phyloP scores from a whole-genome alignment of 2,329 filamentous ascomycete species.

The Xylariaceae sp. region DNA sequence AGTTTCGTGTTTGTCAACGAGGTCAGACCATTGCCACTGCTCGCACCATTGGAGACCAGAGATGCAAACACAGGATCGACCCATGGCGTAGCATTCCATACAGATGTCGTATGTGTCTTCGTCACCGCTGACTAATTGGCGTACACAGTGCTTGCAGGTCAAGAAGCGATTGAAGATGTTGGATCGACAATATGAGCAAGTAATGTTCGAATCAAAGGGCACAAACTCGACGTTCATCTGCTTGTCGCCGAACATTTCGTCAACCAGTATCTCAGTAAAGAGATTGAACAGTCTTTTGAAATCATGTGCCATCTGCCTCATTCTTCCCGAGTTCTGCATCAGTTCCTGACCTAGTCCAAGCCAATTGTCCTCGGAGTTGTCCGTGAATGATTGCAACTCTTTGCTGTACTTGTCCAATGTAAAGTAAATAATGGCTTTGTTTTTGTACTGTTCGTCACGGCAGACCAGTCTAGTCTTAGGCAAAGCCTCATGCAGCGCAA shows the following conservation, averaged over 20 bases:
- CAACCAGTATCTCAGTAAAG: constrained; percentile 75
- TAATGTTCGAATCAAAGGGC: constrained; percentile 85
- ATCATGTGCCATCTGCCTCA: constrained; percentile 74
- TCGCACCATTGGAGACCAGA: constrained; percentile 88
- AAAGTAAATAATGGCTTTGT: constrained; percentile 92
- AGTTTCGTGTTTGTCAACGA: constrained; percentile 73
- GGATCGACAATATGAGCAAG: constrained; percentile 90
- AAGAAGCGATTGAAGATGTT: constrained; percentile 98
- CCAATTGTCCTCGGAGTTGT: constrained; percentile 44
- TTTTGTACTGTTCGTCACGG: constrained; percentile 97
- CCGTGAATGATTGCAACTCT: constrained; percentile 55
- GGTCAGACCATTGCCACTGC: constrained; percentile 81
- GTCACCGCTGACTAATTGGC: constrained; percentile 61
- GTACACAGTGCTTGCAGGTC: constrained; percentile 82
- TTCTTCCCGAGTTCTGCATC: constrained; percentile 42
- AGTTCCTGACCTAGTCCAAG: constrained; percentile 47
- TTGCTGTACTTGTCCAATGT: constrained; percentile 75
- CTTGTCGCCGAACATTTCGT: constrained; percentile 78
- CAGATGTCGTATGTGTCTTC: constrained; percentile 94
- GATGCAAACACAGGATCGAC: constrained; percentile 84
- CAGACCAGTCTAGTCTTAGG: constrained; percentile 88
- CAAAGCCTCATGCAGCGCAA: constrained; percentile 82
- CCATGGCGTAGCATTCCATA: constrained; percentile 99
- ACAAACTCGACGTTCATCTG: constrained; percentile 73
- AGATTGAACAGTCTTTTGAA: constrained; percentile 78